phyloP scores from a whole-genome alignment of 1,284 basidiomycete genomes.

The Malassezia slooffiae region DNA sequence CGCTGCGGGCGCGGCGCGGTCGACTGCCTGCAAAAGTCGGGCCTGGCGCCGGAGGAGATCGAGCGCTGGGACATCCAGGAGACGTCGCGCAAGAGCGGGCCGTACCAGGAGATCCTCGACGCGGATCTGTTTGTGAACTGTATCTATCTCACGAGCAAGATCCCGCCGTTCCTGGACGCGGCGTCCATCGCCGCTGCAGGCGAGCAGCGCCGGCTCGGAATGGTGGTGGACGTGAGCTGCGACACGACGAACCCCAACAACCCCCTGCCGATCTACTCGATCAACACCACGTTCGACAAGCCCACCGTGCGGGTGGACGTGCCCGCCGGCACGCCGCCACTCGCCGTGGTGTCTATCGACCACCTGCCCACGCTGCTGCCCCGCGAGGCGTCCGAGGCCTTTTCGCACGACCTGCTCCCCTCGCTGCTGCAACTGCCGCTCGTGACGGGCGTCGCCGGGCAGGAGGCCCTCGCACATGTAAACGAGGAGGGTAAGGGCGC shows the following conservation, averaged over 20 bases:
- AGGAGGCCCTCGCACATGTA: conserved; percentile 20
- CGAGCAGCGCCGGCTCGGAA: conserved; percentile 58
- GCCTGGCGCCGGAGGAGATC: conserved; percentile 67
- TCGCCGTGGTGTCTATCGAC: conserved; percentile 91
- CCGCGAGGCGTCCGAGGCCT: conserved; percentile 91
- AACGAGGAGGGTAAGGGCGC: conserved; percentile 41
- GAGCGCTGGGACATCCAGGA: conserved; percentile 96
- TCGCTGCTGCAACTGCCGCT: conserved; percentile 50
- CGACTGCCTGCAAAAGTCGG: conserved; percentile 85
- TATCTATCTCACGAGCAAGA: conserved; percentile 85
- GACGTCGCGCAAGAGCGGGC: conserved; percentile 82
- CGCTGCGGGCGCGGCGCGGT: conserved; percentile 94
- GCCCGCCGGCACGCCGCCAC: conserved; percentile 35
- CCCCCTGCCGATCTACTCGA: conserved; percentile 85
- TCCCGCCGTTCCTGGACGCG: conserved; percentile 74
- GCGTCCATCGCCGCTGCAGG: conserved; percentile 68
- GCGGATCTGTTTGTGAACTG: conserved; percentile 99
- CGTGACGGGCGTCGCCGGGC: conserved; percentile 25
- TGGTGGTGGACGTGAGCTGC: conserved; percentile 95
- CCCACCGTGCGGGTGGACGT: conserved; percentile 71
- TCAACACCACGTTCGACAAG: conserved; percentile 90
- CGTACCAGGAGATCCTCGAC: conserved; percentile 88
- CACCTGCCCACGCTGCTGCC: conserved; percentile 92
- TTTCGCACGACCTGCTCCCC: conserved; percentile 78
- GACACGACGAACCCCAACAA: conserved; percentile 99